Conservation (phyloP, 805 yeast genomes). For the Suhomyces vadensis region DNA sequence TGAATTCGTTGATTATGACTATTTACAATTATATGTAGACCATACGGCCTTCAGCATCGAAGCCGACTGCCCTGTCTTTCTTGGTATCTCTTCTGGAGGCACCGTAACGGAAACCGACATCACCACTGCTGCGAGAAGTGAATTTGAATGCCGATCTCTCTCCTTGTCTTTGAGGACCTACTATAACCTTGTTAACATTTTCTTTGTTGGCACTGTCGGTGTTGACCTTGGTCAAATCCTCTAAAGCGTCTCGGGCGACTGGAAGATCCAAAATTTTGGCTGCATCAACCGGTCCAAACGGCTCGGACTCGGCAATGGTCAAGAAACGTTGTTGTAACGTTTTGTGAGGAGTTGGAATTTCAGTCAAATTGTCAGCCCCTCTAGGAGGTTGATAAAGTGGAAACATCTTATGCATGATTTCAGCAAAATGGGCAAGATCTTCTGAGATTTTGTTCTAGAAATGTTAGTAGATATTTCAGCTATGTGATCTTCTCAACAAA, state of each 20-base stretch:
- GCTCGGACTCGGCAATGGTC: constrained; percentile 91
- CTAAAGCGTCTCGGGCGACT: constrained; percentile 82
- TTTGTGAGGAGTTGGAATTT: constrained; percentile 86
- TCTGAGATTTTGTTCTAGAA: constrained; percentile 17
- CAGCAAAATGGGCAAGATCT: constrained; percentile 61
- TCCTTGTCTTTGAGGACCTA: constrained; percentile 63
- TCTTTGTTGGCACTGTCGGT: constrained; percentile 40
- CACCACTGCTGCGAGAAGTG: constrained; percentile 74
- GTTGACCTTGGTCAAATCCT: constrained; percentile 64
- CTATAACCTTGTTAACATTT: constrained; percentile 33
- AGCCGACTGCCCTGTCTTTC: constrained; percentile 76
- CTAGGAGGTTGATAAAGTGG: constrained; percentile 57
- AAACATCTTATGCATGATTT: constrained; percentile 73
- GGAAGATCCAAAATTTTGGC: constrained; percentile 79
- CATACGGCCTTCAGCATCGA: constrained; percentile 66
- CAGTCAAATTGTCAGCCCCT: constrained; percentile 77
- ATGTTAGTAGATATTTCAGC: constrained; percentile 11
- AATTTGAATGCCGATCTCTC: constrained; percentile 75
- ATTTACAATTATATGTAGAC: constrained; percentile 44
- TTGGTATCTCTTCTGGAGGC: constrained; percentile 84
- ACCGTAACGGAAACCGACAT: constrained; percentile 91
- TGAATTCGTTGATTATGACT: constrained; percentile 26
- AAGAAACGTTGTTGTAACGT: constrained; percentile 79
- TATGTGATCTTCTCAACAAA: neutral
- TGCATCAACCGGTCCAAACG: constrained; percentile 95